phyloP scores from a whole-genome alignment of 208 protist species.

The Naegleria gruberi region DNA sequence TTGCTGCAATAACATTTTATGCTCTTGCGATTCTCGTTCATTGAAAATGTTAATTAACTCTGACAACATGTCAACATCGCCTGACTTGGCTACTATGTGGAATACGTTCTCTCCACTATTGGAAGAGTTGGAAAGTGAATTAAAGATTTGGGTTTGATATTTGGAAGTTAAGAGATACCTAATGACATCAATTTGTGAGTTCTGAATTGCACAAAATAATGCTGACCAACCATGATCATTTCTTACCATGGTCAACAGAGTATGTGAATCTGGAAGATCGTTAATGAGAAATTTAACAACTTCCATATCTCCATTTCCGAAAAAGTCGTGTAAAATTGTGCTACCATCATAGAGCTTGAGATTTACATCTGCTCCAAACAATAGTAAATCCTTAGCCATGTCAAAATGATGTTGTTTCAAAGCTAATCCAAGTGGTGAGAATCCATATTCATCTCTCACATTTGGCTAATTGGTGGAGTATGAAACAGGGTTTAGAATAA shows the following conservation, averaged over 20 bases:
- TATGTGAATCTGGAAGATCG: background rate
- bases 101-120: background rate
- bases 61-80: background rate
- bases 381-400: background rate
- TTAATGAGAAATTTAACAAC: background rate
- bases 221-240: background rate
- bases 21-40: background rate
- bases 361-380: conserved; percentile 9
- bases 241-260: background rate
- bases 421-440: background rate
- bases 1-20: background rate
- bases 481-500: background rate
- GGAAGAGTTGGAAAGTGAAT: background rate
- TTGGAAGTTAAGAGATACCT: background rate
- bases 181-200: background rate
- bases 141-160: background rate
- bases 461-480: background rate
- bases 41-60: background rate
- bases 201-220: background rate
- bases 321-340: background rate
- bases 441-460: conserved; percentile 11
- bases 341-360: background rate
- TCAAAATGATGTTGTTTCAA: background rate
- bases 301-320: background rate
- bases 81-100: background rate